phyloP scores from a whole-genome alignment of 148 eudicot species.

The Persicaria maculosa region DNA sequence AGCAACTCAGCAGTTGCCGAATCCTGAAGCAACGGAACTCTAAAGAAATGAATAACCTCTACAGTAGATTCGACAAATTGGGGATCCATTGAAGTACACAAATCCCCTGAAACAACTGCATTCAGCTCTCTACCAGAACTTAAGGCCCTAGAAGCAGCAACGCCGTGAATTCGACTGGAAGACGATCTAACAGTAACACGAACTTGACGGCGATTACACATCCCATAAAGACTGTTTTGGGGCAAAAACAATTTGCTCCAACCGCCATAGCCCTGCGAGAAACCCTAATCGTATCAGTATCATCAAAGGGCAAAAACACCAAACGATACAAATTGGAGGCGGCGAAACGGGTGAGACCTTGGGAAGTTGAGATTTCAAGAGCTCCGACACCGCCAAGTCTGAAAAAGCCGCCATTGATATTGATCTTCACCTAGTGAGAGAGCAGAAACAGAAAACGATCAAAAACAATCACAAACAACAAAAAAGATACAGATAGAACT shows the following conservation, averaged over 20 bases:
- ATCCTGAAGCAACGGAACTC: constrained; percentile 61
- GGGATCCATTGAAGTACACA: constrained; percentile 24
- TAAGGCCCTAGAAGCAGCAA: constrained; percentile 24
- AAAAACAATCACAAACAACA: too few species aligned
- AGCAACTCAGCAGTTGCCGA: constrained; percentile 64
- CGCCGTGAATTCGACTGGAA: constrained; percentile 16
- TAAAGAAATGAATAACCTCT: constrained; percentile 57
- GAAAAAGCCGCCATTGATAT: neutral
- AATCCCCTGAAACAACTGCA: constrained; percentile 50
- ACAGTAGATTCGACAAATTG: constrained; percentile 16
- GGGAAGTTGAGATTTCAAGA: neutral
- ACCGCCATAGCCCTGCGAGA: constrained; percentile 32
- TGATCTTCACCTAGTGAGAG: neutral
- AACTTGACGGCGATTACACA: constrained; percentile 19
- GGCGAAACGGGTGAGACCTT: neutral
- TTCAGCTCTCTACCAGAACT: constrained; percentile 19
- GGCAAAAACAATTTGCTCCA: constrained; percentile 42
- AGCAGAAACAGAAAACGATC: neutral
- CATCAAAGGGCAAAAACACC: neutral
- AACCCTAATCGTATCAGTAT: neutral
- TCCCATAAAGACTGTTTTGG: constrained; percentile 23
- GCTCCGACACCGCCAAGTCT: neutral
- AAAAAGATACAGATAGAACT: too few species aligned
- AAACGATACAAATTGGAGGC: neutral
- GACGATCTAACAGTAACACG: constrained; percentile 18